Base-by-base conservation (phyloP, 1,139 yeast genomes). In the Yamadazyma atmosphaerica region DNA sequence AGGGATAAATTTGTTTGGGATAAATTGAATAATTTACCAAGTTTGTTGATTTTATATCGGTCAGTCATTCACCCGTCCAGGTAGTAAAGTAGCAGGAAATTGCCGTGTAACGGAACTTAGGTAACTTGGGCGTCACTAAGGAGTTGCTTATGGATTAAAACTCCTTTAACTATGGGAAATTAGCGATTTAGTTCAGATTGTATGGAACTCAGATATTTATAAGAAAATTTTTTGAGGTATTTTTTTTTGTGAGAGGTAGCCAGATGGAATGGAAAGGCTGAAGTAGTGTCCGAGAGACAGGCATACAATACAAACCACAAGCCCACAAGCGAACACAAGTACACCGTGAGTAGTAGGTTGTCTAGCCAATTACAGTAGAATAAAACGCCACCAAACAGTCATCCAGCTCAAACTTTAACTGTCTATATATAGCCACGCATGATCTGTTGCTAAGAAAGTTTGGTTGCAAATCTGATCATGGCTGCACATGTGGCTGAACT, bases 21-120 rank as follows among this genome's bases (percentile, higher is more conserved):
- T 27, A 50, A 38, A 24, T 38, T 47, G 37, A 50, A 50, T 6
- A 50, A 40, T 25, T 44, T 50, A 9, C 47, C 42, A 13, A 50
- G 32, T 26, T 49, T 49, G 13, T 28, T 39, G 12, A 45, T 37
- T 18, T 42, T 44, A 34, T 43, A 34, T 14, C 30, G 45, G 23
- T 46, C 50, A 16, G 44, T 39, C 50, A 46, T 46, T 19, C 25
- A 30, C 19, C 33, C n/a, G 22, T 8, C 7, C 7, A n/a, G 6
- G 22, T 19, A 19, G 9, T 9, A 6, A 9, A 19, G 22, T 19
- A 19, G 22, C 22, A 19, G 22, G 9, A 19, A 19, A 6, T 9
- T 9, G 9, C 22, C 22, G 22, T 6, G 9, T 6, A 6, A 19
- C 22, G 22, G 22, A 9, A 9, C n/a, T n/a, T n/a, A n/a, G n/a